Evolutionary conservation across 2,329 filamentous ascomycete genomes (phyloP).

Genomic region (Xylaria sp.): DNA sequence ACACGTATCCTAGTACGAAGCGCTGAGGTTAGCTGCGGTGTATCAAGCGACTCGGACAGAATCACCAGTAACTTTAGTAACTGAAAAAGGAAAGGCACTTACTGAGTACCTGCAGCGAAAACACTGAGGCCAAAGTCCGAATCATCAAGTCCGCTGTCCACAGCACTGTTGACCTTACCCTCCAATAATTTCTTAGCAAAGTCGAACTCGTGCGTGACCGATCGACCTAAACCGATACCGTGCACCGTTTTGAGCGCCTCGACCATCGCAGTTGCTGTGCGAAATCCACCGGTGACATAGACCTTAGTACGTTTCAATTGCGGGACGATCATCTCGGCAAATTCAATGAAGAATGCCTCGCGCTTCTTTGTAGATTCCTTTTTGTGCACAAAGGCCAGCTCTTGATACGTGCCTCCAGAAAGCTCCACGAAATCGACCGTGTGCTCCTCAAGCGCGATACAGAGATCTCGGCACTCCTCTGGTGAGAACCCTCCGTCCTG

Average conservation of each 20-base stretch:
- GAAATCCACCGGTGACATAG: conserved; percentile 69
- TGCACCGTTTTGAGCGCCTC: conserved; percentile 66
- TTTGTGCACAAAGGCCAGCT: conserved; percentile 55
- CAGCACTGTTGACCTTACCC: conserved; percentile 58
- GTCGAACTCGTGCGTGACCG: conserved; percentile 49
- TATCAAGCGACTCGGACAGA: background rate
- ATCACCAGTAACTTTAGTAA: background rate
- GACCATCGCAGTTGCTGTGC: conserved; percentile 66
- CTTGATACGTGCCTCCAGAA: conserved; percentile 69
- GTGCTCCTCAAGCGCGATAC: conserved; percentile 64
- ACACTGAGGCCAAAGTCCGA: conserved; percentile 58
- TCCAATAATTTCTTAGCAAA: conserved; percentile 48
- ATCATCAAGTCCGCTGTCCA: conserved; percentile 59
- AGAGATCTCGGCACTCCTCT: conserved; percentile 52
- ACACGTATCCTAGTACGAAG: conserved; percentile 44
- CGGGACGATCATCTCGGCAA: conserved; percentile 63
- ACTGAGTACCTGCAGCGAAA: conserved; percentile 49
- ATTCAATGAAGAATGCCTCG: conserved; percentile 76
- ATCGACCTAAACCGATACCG: conserved; percentile 65
- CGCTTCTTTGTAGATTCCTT: conserved; percentile 60
- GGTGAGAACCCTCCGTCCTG: conserved; percentile 51
- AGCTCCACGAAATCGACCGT: conserved; percentile 75
- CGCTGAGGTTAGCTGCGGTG: background rate
- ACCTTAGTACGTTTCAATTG: conserved; percentile 60
- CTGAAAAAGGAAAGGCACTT: conserved; percentile 22